Base-by-base conservation (phyloP, 352 stramenopile genomes). In the Phytophthora meadii region DNA sequence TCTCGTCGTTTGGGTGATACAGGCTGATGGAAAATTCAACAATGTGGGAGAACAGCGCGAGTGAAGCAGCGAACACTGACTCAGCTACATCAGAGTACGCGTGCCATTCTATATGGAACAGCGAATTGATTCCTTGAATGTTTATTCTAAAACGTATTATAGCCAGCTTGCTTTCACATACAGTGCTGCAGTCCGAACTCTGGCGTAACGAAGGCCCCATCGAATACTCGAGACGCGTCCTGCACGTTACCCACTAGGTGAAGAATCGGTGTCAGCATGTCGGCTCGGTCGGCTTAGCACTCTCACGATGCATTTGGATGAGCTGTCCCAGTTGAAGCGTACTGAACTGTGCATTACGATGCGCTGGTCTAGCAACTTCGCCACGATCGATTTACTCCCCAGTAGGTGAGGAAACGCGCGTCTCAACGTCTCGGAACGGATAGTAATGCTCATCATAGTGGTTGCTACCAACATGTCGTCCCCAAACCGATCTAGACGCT, bases 331-430 rank as follows among this genome's bases (percentile, higher is more conserved):
- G 6, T 49, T n/a, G 28, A 67, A 61, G 15, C 5, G 44, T 15
- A 61, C 59, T 17, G 58, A 66, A 1, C 49, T 50, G n/a, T n/a
- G 49, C 49, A 66, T 60, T 0, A 52, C 24, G 15, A 60, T 28
- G 12, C 30, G 22, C 15, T 58, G 41, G 14, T 17, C 41, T 30
- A 44, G 22, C 34, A 66, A 32, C 17, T 54, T 60, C 27, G 19
- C 12, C 8, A 24, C 30, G 9, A 66, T 10, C 25, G 10, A 25
- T 11, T 37, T 42, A 49, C n/a, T 2, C 4, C 8, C 28, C 24
- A 53, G 8, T n/a, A 60, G 19, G 12, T 53, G 41, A 27, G 41
- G 41, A 19, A 61, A 61, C 12, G n/a, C 41, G 3, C 28, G 54
- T 45, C n/a, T 42, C 19, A 53, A 30, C 11, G 54, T 37, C 5